phyloP scores from a whole-genome alignment of 805 yeast genomes.

The Kodamaea nitidulidarum region DNA sequence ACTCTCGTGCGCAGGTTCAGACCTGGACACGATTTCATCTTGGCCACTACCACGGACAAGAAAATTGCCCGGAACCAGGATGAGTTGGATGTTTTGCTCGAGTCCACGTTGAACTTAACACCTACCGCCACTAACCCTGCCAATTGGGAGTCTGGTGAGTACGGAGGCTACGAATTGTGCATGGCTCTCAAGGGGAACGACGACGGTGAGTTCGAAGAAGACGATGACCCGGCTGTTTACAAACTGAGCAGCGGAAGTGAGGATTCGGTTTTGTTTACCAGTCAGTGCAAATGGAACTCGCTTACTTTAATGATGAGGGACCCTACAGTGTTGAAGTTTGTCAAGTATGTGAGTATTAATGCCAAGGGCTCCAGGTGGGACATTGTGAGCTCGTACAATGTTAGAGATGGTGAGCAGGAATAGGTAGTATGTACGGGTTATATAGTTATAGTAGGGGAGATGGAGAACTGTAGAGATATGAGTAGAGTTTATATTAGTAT shows the following conservation, averaged over 20 bases:
- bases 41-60: conserved; percentile 67
- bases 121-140: conserved; percentile 52
- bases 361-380: conserved; percentile 96
- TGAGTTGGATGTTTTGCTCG: conserved; percentile 49
- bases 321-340: conserved; percentile 80
- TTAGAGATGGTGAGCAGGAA: conserved; percentile 26
- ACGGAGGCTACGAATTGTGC: conserved; percentile 91
- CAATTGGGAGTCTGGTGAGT: conserved; percentile 86
- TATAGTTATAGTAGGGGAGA: too few relatives aligned
- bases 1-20: conserved; percentile 80
- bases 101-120: conserved; percentile 78
- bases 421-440: conserved; percentile 33
- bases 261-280: conserved; percentile 73
- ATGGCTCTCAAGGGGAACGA: conserved; percentile 59
- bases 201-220: conserved; percentile 43
- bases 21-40: conserved; percentile 90
- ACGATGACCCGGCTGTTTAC: conserved; percentile 86
- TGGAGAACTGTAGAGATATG: too few relatives aligned
- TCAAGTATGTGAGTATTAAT: conserved; percentile 82
- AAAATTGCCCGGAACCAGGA: conserved; percentile 31
- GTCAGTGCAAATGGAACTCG: conserved; percentile 81
- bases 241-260: conserved; percentile 49
- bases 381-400: conserved; percentile 73
- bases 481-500: too few relatives aligned
- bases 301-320: conserved; percentile 77